Evolutionary conservation across 2,329 filamentous ascomycete genomes (phyloP), one percentile per base, ranked within the genome.

Genomic region (Beauveria sp.): DNA sequence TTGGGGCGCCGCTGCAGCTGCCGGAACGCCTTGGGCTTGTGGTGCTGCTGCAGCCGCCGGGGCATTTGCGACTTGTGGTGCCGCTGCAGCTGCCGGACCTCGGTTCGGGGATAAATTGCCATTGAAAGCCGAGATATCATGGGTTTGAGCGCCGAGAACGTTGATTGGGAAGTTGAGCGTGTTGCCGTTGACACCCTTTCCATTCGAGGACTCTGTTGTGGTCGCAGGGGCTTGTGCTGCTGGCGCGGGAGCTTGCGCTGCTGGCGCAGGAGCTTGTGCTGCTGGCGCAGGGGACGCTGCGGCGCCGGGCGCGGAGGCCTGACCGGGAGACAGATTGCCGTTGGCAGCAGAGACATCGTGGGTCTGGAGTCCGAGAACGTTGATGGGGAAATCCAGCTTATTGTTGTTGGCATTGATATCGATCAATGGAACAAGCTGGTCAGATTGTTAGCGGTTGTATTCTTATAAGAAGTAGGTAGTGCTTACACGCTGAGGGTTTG

Each of bases 331-430:
- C n/a, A 57, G 54, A 3, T 57, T 57, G 26, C 54, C 54, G 26
- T 57, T 57, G 4, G 28, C 42, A 12, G 54, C 54, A 3, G 54
- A 57, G 28, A 57, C 5, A 24, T 57, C 54, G 16, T 57, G 54
- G 12, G 54, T 57, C n/a, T 57, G 54, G 5, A 57, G n/a, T 24
- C 54, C 54, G 7, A 57, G 43, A 5, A 57, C 54, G 31, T 57
- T 57, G 24, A 57, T 24, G 7, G 54, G 54, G 18, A 57, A 24
- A 7, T 46, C 43, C 1, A 57, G 9, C 7, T 57, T 48, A 20
- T 57, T 57, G 16, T 57, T 57, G 28, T n/a, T 57, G 40, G 53
- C 53, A 5, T 56, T 46, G 20, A 57, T 57, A 7, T 48, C 54
- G 3, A 57, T 57, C 18, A 57, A 38, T 3, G 54, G 42, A 5